Base-by-base conservation (phyloP, 2,329 filamentous ascomycete species). In the Myriosclerotinia curreyana region DNA sequence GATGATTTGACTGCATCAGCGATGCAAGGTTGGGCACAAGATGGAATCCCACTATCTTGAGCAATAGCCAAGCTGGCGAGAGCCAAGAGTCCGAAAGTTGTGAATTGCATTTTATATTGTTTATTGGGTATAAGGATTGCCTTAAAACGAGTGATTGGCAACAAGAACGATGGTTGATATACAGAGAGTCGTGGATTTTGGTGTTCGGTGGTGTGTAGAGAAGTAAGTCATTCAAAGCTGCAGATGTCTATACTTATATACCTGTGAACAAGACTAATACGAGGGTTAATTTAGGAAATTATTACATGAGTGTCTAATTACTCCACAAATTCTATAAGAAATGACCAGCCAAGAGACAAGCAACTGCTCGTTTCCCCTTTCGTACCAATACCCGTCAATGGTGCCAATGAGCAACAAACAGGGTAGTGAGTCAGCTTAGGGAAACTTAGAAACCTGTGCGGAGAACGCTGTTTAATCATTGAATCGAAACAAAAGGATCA, bases 131-230 rank as follows among this genome's bases (percentile, higher is more conserved):
- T 49, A 42, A 31, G 52, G 20, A 63, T 49, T 58, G 51, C 61
- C 61, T 58, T 59, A n/a, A 59, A 63, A 63, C 52, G 61, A 63
- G 44, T 63, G 61, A 42, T 58, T 58, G 52, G 51, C 52, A 59
- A 63, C 22, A 46, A 46, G 22, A 42, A 48, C 15, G 42, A 48
- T 58, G 9, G 42, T 36, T 17, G 55, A 48, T 58, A 48, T 25
- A 36, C 42, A 46, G 42, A 46, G 42, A 58, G 55, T 25, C 8
- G n/a, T 56, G 38, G 44, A 2, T 8, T 59, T 50, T 46, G 14
- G 15, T 44, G 17, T 44, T 58, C 12, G 25, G 34, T 49, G 53
- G 42, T 42, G 22, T 22, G 20, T 58, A 20, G 34, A 50, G 17
- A 36, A 14, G 44, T 25, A 58, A 58, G 52, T 63, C 11, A 63